Base-by-base conservation (phyloP, 1,139 yeast species). In the Suhomyces bokatorum region DNA sequence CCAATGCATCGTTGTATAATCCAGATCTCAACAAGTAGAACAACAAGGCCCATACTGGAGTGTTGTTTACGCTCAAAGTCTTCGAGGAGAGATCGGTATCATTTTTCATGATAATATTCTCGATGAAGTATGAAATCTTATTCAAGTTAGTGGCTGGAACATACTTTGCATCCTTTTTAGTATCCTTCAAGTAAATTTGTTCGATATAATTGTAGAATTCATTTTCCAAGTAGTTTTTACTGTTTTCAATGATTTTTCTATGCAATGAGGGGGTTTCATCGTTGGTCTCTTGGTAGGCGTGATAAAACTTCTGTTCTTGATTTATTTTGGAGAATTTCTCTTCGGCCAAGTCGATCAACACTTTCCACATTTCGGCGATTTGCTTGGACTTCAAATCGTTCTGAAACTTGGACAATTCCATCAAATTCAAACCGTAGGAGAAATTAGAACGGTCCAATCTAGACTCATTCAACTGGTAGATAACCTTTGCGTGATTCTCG, bases 21-120 rank as follows among this genome's bases (percentile, higher is more conserved):
- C 99, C 99, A 7, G 93, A 83, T 58, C 99, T 82, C 45, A 93
- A 65, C 54, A 93, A 73, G 63, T 87, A 91, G 60, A 86, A 95
- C 6, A 93, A 69, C 42, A 90, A 69, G 0, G 97, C 96, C 99
- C 99, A 93, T 16, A 93, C 79, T 4, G 98, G 98, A 1, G 80
- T 73, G 11, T 91, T 91, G 64, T 93, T 91, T 22, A 89, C 83
- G 46, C 58, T 62, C 42, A 73, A 60, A 1, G 78, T 73, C 43
- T 66, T 66, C 22, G 63, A 63, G 35, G 56, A 45, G 37, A 66
- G 58, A 13, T 68, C 66, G 24, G 66, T 57, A 44, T 69, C 69
- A 46, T 68, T 70, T 43, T 63, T 67, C 44, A 75, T 70, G 40
- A 73, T 62, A n/a, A 74, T 60, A 43, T 77, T 74, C 57, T 85